Base-by-base conservation (phyloP, 441 rosid species). In the Raphanus hybrid region DNA sequence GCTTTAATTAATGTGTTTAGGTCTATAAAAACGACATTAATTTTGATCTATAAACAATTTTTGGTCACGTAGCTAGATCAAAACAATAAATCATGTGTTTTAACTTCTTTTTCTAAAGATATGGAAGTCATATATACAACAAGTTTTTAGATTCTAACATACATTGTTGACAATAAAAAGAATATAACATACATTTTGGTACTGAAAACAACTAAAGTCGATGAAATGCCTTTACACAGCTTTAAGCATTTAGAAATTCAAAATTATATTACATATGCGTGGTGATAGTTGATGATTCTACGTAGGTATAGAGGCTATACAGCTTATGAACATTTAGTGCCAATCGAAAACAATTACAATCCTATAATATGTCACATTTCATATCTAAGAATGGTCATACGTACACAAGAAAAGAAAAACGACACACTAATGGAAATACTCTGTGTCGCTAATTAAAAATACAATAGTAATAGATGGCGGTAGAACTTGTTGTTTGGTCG, bases 1-100 rank as follows among this genome's bases (percentile, higher is more conserved):
- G 54, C 52, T 70, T 52, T 65, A 75, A 16, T 80, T 70, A 80
- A 80, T 80, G 70, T 55, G 79, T 75, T 70, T 80, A 75, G 82
- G 79, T 75, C 1, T 70, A 35, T 16, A 59, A 70, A 64, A 75
- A 66, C 60, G 79, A 75, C 82, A 65, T 45, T 23, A 23, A 23
- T 23, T 64, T 79, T 15, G 41, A 58, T 43, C 63, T 64, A n/a
- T 32, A 63, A 1, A 23, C 26, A 23, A 23, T 62, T 78, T 64
- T 69, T 43, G 63, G 70, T 74, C 78, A 78, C 78, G 67, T 62
- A 73, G 62, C 70, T 68, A 43, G 11, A 73, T 67, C 66, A 61
- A 54, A 39, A 59, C 63, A 34, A 54, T 62, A 55, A 18, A 7
- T 11, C 16, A 69, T 14, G 61, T 32, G 52, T 67, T 34, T 7